Percentiles rank a stretch among this genome's conserved stretches.
phyloP scores from a whole-genome alignment of 495 filamentous ascomycete genomes.

The Daldinia vernicosa region DNA sequence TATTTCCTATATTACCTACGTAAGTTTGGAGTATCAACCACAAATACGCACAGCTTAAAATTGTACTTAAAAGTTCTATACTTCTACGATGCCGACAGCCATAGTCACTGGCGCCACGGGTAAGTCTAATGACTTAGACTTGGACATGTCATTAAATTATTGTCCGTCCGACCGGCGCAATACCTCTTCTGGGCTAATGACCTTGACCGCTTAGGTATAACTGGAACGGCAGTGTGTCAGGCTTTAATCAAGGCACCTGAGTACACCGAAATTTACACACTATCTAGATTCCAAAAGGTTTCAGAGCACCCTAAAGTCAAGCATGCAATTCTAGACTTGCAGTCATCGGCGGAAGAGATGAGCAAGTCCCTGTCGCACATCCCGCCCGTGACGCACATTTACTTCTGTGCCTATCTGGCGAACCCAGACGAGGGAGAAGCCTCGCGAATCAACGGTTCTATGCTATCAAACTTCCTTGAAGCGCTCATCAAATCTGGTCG shows the following conservation, averaged over 20 bases:
- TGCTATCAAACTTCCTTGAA: slow-evolving; percentile 62
- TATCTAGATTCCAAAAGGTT: slow-evolving; percentile 57
- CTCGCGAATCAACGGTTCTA: slow-evolving; percentile 54
- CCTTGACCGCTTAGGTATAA: slow-evolving; percentile 51
- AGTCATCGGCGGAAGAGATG: slow-evolving; percentile 53
- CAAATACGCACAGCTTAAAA: neutral
- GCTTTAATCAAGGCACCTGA: slow-evolving; percentile 50
- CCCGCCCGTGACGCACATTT: slow-evolving; percentile 56
- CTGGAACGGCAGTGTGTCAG: slow-evolving; percentile 57
- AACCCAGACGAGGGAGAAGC: slow-evolving; percentile 56
- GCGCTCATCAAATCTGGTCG: slow-evolving; percentile 58
- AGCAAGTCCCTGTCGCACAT: slow-evolving; percentile 52
- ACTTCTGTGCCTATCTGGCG: slow-evolving; percentile 60
- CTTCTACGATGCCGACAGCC: slow-evolving; percentile 8
- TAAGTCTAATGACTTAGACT: neutral
- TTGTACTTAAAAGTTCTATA: neutral
- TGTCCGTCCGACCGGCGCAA: neutral
- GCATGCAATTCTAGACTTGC: slow-evolving; percentile 58
- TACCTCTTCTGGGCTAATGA: neutral
- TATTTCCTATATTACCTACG: neutral
- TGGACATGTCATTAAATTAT: neutral
- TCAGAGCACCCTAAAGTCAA: slow-evolving; percentile 53
- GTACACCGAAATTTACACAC: slow-evolving; percentile 56
- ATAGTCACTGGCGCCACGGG: slow-evolving; percentile 24
- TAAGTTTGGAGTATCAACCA: neutral